phyloP scores from a whole-genome alignment of 257 asterid species.

The Ehretia macrophylla region DNA sequence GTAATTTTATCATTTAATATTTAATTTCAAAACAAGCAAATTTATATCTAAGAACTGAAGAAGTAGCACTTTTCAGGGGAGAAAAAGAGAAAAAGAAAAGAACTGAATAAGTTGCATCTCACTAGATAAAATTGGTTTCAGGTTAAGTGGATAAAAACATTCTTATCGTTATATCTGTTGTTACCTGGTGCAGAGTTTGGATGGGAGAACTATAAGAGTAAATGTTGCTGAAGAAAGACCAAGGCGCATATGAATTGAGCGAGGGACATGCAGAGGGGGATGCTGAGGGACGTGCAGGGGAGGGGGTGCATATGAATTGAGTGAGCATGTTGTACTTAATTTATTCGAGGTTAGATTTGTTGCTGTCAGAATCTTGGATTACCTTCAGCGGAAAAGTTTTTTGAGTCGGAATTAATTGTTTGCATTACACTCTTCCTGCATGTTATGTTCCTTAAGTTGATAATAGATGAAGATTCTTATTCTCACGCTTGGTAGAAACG shows the following conservation, averaged over 20 bases:
- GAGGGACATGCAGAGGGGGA: too few relatives aligned
- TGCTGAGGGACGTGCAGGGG: too few relatives aligned
- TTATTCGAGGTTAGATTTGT: neutral
- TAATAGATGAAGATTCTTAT: neutral
- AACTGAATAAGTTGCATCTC: too few relatives aligned
- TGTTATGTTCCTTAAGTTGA: neutral
- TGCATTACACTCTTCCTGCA: neutral
- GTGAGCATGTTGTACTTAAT: neutral
- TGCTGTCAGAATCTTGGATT: too few relatives aligned
- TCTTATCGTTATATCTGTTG: neutral
- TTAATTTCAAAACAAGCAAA: too few relatives aligned
- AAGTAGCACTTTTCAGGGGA: too few relatives aligned
- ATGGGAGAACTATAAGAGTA: conserved; percentile 68
- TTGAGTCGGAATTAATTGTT: neutral
- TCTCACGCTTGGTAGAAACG: neutral
- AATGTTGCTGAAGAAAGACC: conserved; percentile 72
- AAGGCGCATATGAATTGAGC: conserved; percentile 36
- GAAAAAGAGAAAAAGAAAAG: too few relatives aligned
- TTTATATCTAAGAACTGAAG: too few relatives aligned
- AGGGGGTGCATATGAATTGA: too few relatives aligned
- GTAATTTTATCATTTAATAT: too few relatives aligned
- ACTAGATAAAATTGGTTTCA: too few relatives aligned
- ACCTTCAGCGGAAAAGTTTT: too few relatives aligned
- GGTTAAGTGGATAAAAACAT: neutral
- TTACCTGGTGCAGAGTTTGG: conserved; percentile 52